phyloP scores from a whole-genome alignment of 2,329 filamentous ascomycete genomes.

The Aspergillus hortae region DNA sequence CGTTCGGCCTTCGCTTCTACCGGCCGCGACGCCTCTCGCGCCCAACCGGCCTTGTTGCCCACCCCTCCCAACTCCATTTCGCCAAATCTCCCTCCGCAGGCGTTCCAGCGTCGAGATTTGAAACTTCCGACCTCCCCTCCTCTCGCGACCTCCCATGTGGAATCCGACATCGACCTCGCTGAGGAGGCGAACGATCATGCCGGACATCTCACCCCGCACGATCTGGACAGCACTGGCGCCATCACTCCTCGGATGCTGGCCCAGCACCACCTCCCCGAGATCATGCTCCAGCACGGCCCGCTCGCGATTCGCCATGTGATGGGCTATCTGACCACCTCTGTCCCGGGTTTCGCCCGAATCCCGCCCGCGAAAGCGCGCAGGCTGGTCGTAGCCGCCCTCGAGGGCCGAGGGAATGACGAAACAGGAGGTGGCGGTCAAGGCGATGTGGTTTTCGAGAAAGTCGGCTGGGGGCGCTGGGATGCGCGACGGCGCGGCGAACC shows the following conservation, averaged over 20 bases:
- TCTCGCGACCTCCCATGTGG: conserved; percentile 54
- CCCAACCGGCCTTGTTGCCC: conserved; percentile 55
- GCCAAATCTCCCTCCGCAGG: conserved; percentile 77
- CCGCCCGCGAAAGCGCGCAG: conserved; percentile 85
- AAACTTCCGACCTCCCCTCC: conserved; percentile 38
- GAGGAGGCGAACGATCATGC: conserved; percentile 49
- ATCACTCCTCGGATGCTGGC: conserved; percentile 85
- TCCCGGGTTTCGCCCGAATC: conserved; percentile 88
- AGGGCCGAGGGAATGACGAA: conserved; percentile 65
- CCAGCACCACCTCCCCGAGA: conserved; percentile 84
- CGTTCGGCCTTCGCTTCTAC: conserved; percentile 30
- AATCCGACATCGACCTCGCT: conserved; percentile 79
- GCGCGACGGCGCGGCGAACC: conserved; percentile 69
- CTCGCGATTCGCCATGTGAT: conserved; percentile 94
- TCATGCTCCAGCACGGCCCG: conserved; percentile 84
- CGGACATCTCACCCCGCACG: conserved; percentile 46
- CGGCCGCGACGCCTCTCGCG: conserved; percentile 30
- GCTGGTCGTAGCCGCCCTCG: conserved; percentile 86
- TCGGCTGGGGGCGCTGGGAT: conserved; percentile 96
- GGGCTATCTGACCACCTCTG: conserved; percentile 86
- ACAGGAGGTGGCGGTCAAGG: conserved; percentile 53
- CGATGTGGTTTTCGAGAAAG: conserved; percentile 74
- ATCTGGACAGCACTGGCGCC: conserved; percentile 69
- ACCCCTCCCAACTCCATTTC: conserved; percentile 96
- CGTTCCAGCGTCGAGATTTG: conserved; percentile 62